Conservation (phyloP, 2,329 filamentous ascomycete species). For the Sclerotinia subarctica region DNA sequence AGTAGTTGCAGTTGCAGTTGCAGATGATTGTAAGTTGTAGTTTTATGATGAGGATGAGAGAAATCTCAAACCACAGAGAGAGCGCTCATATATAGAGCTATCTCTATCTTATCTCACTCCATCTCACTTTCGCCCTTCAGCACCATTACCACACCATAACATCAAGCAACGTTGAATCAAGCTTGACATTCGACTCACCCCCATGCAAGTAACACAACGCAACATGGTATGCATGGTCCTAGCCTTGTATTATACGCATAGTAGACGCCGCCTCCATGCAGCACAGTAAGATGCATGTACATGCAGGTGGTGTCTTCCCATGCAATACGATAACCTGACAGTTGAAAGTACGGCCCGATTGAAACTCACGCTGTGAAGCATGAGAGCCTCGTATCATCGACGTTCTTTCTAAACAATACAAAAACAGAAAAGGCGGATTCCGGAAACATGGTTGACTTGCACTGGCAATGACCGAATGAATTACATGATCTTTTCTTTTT, state of each 20-base stretch:
- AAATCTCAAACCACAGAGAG: not conserved
- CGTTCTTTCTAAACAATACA: not conserved
- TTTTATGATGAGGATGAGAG: not conserved
- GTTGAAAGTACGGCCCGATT: constrained; percentile 11
- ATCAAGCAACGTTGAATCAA: constrained; percentile 13
- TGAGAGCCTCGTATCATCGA: not conserved
- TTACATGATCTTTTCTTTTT: not conserved
- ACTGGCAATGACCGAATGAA: not conserved
- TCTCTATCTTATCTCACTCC: constrained; percentile 1
- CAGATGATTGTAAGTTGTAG: not conserved
- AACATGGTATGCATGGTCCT: constrained; percentile 10
- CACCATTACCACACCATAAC: constrained; percentile 6
- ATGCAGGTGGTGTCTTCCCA: constrained; percentile 10
- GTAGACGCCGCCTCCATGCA: not conserved
- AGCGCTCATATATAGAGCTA: not conserved
- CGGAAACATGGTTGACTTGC: not conserved
- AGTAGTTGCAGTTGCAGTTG: not conserved
- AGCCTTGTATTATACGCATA: not conserved
- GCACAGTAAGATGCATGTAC: constrained; percentile 18
- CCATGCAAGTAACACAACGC: not conserved
- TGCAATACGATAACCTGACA: constrained; percentile 12
- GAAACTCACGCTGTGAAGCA: constrained; percentile 11
- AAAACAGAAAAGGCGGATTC: not conserved
- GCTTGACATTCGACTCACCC: not conserved
- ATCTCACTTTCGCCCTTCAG: not conserved